Percentiles rank a stretch among this genome's conserved stretches.
Evolutionary conservation across 2,329 filamentous ascomycete species (phyloP).

Genomic region (Davidsoniella eucalypti): DNA sequence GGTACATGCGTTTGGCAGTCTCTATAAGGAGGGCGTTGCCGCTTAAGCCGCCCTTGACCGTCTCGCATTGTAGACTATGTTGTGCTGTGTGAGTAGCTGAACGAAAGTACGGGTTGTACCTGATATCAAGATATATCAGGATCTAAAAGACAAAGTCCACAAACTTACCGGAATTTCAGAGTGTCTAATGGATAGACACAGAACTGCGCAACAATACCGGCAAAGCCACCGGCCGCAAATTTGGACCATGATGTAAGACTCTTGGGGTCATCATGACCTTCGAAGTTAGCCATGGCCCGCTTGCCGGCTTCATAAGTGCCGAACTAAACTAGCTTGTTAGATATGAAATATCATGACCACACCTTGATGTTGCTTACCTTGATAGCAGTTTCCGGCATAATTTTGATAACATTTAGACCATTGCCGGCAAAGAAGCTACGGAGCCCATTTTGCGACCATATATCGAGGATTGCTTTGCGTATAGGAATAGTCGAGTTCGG

Average conservation of each 20-base stretch:
- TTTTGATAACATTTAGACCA: slow-evolving; percentile 88
- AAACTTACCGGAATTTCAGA: slow-evolving; percentile 44
- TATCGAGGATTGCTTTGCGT: slow-evolving; percentile 41
- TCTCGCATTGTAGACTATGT: slow-evolving; percentile 83
- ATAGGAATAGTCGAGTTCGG: slow-evolving; percentile 55
- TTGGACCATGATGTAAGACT: slow-evolving; percentile 71
- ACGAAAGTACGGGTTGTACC: background rate
- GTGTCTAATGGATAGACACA: slow-evolving; percentile 91
- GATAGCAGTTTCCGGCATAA: slow-evolving; percentile 97
- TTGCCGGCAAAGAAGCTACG: slow-evolving; percentile 46
- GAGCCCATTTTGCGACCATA: slow-evolving; percentile 7
- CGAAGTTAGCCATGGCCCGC: slow-evolving; percentile 65
- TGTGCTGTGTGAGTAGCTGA: background rate
- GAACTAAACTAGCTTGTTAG: slow-evolving; percentile 32
- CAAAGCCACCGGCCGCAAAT: slow-evolving; percentile 78
- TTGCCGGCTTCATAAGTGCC: slow-evolving; percentile 95
- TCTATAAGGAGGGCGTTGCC: slow-evolving; percentile 70
- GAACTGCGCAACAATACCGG: slow-evolving; percentile 90
- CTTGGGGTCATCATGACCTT: slow-evolving; percentile 72
- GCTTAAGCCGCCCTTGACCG: slow-evolving; percentile 66
- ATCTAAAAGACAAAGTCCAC: background rate
- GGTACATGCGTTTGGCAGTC: slow-evolving; percentile 77
- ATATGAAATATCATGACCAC: background rate
- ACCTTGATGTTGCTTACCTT: slow-evolving; percentile 31
- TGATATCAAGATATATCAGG: background rate